These are phyloP conservation scores for Moniliophthora roreri DNA, from an alignment of 1,284 basidiomycete species.

Conservation along the genomic window DNA sequence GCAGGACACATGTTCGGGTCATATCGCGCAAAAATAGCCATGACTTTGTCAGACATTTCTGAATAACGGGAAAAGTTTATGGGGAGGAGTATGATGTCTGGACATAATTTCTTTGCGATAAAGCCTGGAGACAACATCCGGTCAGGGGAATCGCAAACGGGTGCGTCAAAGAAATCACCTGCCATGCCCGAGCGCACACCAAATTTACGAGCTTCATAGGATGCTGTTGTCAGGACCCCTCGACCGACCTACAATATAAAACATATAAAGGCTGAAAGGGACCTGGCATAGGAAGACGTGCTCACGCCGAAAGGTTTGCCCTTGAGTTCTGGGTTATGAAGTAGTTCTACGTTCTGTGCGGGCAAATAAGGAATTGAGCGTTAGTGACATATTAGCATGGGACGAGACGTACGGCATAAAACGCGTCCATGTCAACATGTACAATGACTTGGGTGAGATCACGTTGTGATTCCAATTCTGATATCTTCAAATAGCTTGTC, in stretches of 20 bases:
- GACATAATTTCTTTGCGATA: constrained; percentile 92
- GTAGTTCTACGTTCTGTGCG: constrained; percentile 65
- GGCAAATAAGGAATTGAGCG: background rate
- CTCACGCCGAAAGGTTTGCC: constrained; percentile 89
- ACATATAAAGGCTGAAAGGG: background rate
- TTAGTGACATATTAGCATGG: background rate
- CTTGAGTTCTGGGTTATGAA: constrained; percentile 75
- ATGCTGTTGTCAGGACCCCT: constrained; percentile 84
- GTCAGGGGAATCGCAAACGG: constrained; percentile 2
- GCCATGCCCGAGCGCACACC: constrained; percentile 91
- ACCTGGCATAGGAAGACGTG: constrained; percentile 25
- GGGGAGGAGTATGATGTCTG: constrained; percentile 79
- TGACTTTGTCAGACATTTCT: constrained; percentile 69
- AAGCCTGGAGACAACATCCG: constrained; percentile 50
- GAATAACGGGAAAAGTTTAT: constrained; percentile 67
- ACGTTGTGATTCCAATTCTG: constrained; percentile 73
- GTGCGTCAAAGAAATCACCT: constrained; percentile 36
- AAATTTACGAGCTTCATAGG: constrained; percentile 88
- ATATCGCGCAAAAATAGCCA: constrained; percentile 72
- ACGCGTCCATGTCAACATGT: constrained; percentile 86
- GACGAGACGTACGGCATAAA: constrained; percentile 40
- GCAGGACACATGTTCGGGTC: constrained; percentile 81
- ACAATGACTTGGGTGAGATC: constrained; percentile 85
- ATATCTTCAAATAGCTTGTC: constrained; percentile 46
- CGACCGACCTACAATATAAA: constrained; percentile 55